Percentiles rank a stretch among this genome's conserved stretches.
Evolutionary conservation across 495 filamentous ascomycete species (phyloP).

Genomic region (Friedmanniomyces endolithicus): DNA sequence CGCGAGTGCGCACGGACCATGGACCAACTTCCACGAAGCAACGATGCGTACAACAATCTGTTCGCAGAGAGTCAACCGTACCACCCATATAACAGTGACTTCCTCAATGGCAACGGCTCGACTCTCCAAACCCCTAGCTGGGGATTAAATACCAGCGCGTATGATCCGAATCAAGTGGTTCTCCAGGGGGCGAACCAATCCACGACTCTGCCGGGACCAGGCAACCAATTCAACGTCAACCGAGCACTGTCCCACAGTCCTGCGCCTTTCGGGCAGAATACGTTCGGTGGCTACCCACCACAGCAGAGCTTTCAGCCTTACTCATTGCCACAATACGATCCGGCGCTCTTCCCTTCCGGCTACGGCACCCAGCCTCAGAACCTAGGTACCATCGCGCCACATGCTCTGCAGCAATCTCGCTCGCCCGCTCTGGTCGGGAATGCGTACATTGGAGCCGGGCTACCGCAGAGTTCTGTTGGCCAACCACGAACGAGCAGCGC

Average conservation of each 20-base stretch:
- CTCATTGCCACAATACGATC: conserved; percentile 14
- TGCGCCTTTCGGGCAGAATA: conserved; percentile 20
- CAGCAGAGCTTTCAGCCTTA: conserved; percentile 7
- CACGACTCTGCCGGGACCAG: background rate
- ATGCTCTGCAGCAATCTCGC: conserved; percentile 24
- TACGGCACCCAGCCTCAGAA: conserved; percentile 2
- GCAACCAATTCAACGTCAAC: background rate
- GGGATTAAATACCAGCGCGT: conserved; percentile 16
- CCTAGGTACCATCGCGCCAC: conserved; percentile 26
- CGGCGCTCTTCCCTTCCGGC: conserved; percentile 7
- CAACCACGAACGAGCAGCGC: background rate
- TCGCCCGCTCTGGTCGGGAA: conserved; percentile 2
- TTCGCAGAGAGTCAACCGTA: conserved; percentile 16
- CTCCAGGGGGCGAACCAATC: conserved; percentile 13
- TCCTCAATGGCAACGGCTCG: conserved; percentile 11
- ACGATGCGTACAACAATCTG: conserved; percentile 15
- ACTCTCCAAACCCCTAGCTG: conserved; percentile 14
- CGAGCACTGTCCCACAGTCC: conserved; percentile 21
- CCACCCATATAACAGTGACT: conserved; percentile 19
- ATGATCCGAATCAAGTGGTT: conserved; percentile 3
- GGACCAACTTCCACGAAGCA: background rate
- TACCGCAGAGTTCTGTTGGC: background rate
- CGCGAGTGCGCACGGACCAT: conserved; percentile 9
- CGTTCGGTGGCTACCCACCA: background rate
- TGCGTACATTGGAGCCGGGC: background rate